Evolutionary conservation across 371 early-diverging fungal species (phyloP).

Genomic region (Synchytrium microbalum): DNA sequence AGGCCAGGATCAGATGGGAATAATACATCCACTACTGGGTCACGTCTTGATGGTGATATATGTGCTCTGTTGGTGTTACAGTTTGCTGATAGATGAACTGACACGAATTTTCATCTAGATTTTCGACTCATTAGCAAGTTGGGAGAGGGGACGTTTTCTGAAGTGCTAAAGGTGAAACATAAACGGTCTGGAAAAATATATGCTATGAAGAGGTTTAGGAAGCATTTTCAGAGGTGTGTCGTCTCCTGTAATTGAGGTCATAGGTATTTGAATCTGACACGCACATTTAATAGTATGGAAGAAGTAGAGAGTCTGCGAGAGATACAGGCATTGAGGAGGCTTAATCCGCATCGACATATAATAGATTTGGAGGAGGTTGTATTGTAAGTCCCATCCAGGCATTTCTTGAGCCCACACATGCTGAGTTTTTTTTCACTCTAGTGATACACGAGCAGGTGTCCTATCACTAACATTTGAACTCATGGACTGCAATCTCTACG

Average conservation of each 20-base stretch:
- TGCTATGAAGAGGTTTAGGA: constrained; percentile 52
- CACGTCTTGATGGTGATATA: not conserved
- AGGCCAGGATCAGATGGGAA: not conserved
- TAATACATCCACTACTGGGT: not conserved
- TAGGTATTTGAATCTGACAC: not conserved
- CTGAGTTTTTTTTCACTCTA: constrained; percentile 14
- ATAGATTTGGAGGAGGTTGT: constrained; percentile 54
- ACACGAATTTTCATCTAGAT: constrained; percentile 20
- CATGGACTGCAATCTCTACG: constrained; percentile 56
- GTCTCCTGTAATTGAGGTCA: not conserved
- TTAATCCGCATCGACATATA: constrained; percentile 50
- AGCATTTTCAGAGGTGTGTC: constrained; percentile 43
- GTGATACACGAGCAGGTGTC: constrained; percentile 46
- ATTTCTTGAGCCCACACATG: constrained; percentile 2
- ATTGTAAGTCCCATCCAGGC: constrained; percentile 26
- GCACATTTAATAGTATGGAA: constrained; percentile 23
- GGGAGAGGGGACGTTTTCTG: constrained; percentile 52
- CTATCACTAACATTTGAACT: constrained; percentile 57
- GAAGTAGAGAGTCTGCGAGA: constrained; percentile 48
- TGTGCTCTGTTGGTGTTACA: not conserved
- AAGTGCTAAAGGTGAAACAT: constrained; percentile 47
- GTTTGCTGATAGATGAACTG: too few species aligned
- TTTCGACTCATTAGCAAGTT: constrained; percentile 44
- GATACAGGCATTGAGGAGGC: constrained; percentile 42
- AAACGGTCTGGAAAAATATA: constrained; percentile 37